Evolutionary conservation across 1,284 basidiomycete genomes (phyloP).

Genomic region (Leccinum subfulvum): DNA sequence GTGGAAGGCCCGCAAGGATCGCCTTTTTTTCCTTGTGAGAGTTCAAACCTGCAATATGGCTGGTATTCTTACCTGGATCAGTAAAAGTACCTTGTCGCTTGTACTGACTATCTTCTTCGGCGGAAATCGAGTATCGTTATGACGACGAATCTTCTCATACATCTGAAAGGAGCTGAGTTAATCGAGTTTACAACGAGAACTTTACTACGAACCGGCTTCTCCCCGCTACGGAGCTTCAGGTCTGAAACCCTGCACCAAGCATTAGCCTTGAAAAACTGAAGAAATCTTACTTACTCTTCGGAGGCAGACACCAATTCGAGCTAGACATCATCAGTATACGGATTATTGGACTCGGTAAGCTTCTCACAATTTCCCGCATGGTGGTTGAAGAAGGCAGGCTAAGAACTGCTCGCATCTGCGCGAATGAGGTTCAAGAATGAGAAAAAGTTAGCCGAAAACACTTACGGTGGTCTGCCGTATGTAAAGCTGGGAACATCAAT

Average conservation of each 20-base stretch:
- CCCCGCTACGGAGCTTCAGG: conserved; percentile 64
- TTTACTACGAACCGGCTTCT: conserved; percentile 54
- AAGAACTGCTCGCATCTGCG: conserved; percentile 68
- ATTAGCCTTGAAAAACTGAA: conserved; percentile 3
- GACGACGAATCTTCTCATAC: conserved; percentile 63
- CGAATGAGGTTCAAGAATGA: background rate
- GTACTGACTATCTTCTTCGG: conserved; percentile 66
- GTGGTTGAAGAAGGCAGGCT: conserved; percentile 52
- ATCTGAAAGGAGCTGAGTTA: conserved; percentile 35
- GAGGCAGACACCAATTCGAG: conserved; percentile 62
- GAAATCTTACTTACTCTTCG: conserved; percentile 54
- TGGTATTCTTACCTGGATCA: conserved; percentile 58
- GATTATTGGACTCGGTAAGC: background rate
- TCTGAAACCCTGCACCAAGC: conserved; percentile 53
- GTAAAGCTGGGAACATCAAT: conserved; percentile 53
- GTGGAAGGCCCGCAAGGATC: conserved; percentile 68
- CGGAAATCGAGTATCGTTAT: conserved; percentile 71
- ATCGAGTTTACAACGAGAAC: background rate
- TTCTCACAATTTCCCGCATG: conserved; percentile 63
- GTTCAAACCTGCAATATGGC: background rate
- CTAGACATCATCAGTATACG: conserved; percentile 36
- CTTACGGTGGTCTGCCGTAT: conserved; percentile 65
- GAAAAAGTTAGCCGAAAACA: background rate
- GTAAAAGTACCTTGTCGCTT: conserved; percentile 67
- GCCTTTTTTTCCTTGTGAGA: conserved; percentile 45